Evolutionary conservation across 2,329 filamentous ascomycete species (phyloP), one percentile per base, ranked within the genome.

Genomic region (Colletotrichum sansevieriae): DNA sequence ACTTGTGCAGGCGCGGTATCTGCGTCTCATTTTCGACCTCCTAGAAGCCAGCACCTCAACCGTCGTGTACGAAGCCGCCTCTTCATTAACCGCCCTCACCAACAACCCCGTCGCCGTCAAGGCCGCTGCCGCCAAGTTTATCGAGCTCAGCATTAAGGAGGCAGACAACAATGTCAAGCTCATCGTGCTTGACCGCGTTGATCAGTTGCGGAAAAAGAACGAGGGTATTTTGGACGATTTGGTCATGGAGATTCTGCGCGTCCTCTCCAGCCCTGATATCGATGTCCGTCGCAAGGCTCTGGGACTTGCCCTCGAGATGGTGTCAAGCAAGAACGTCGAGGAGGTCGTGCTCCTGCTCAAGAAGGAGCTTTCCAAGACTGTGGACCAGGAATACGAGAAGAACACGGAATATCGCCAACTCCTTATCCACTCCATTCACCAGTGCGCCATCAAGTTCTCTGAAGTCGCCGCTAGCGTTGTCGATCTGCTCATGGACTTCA

Each of bases 161-260:
- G 91, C 96, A 0, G 96, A 99, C 80, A 99, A 99, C 85, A 99
- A 99, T 77, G 96, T 99, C 72, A 99, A 99, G 83, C 90, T 99
- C 52, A 99, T 99, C 74, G 96, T 99, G 20, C 86, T 99, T 49
- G 96, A 98, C 76, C 92, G 95, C 52, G 96, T 99, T 43, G 92
- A 97, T 75, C 91, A 95, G 75, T 81, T 98, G 71, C 88, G 95
- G 74, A 90, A 91, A 78, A 93, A 93, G 80, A 97, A 97, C 74
- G 93, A 96, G 77, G 95, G 95, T 60, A 90, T 98, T 20, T 82
- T 99, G 66, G 95, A 98, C 76, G 96, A 99, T 76, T 82, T 98
- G 56, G 94, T 93, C 4, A 98, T 99, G 96, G 96, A 99, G 79
- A 95, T 98, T 63, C 86, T 99, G 52, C 93, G 96, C 63, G 96